Conservation (phyloP, 1,139 yeast genomes). For the Sugiyamaella neomexicana region DNA sequence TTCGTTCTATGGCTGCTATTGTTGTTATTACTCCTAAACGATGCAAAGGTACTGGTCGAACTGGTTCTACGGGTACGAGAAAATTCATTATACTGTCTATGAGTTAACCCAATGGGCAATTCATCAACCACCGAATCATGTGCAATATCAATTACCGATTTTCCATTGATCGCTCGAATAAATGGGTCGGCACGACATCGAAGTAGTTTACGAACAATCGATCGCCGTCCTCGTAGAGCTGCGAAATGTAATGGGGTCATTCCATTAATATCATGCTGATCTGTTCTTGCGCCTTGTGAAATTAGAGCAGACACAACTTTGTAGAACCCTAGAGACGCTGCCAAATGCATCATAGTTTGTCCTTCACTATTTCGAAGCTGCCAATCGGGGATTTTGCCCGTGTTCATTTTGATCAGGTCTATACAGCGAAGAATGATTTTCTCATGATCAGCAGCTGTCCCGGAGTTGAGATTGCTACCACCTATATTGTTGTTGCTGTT, state of each 20-base stretch:
- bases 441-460: constrained; percentile 27
- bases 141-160: constrained; percentile 47
- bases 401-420: constrained; percentile 29
- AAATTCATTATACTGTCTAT: constrained; percentile 23
- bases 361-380: constrained; percentile 79
- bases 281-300: constrained; percentile 77
- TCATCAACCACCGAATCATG: constrained; percentile 53
- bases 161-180: constrained; percentile 56
- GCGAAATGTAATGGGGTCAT: constrained; percentile 87
- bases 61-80: constrained; percentile 27
- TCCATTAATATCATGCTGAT: constrained; percentile 74
- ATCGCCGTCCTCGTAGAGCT: constrained; percentile 68
- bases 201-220: constrained; percentile 56
- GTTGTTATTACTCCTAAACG: constrained; percentile 16
- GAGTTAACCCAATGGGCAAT: constrained; percentile 33
- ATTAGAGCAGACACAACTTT: constrained; percentile 63
- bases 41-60: constrained; percentile 29
- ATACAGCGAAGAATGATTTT: constrained; percentile 34
- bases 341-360: constrained; percentile 82
- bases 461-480: constrained; percentile 10
- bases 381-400: constrained; percentile 56
- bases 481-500: neutral
- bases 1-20: neutral
- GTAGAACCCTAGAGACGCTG: constrained; percentile 70
- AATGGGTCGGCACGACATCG: constrained; percentile 58